Evolutionary conservation across 163 green algal species (phyloP).

Genomic region (Smithsoniella earleae): DNA sequence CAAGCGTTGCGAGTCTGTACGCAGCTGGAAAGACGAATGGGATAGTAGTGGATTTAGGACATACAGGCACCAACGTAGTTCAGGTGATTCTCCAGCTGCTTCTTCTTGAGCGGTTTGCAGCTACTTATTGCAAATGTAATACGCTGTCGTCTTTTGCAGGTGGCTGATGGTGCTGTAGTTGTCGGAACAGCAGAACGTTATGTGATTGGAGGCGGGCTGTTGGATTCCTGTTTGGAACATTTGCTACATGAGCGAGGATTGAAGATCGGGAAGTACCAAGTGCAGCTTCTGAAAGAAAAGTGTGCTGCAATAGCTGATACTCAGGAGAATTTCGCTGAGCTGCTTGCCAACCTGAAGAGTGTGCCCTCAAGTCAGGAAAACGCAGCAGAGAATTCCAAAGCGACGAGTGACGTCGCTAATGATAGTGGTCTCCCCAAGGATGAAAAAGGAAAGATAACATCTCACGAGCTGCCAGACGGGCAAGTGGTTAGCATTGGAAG

Average conservation of each 20-base stretch:
- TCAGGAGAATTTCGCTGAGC: not conserved
- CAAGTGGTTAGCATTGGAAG: constrained; percentile 7
- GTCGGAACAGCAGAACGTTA: not conserved
- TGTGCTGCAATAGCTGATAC: not conserved
- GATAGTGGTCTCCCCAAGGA: too few species aligned
- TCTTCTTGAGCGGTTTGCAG: not conserved
- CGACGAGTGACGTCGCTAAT: too few species aligned
- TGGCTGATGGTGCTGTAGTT: not conserved
- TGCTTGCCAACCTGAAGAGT: not conserved
- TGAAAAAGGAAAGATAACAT: not conserved
- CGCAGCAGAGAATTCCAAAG: too few species aligned
- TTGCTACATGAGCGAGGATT: not conserved
- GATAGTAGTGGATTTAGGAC: not conserved
- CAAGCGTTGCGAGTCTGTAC: constrained; percentile 3
- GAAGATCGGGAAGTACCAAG: not conserved
- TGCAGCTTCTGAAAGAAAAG: constrained; percentile 2
- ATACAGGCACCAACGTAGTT: constrained; percentile 13
- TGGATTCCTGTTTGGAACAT: not conserved
- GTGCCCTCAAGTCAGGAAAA: too few species aligned
- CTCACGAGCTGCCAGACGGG: not conserved
- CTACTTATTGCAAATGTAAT: not conserved
- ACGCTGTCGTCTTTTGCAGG: not conserved
- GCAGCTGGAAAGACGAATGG: not conserved
- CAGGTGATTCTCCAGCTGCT: not conserved
- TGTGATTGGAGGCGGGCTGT: not conserved